These are phyloP conservation scores for Aquilaria sinensis DNA, from an alignment of 345 rosid genomes.

Conservation along the genomic window DNA sequence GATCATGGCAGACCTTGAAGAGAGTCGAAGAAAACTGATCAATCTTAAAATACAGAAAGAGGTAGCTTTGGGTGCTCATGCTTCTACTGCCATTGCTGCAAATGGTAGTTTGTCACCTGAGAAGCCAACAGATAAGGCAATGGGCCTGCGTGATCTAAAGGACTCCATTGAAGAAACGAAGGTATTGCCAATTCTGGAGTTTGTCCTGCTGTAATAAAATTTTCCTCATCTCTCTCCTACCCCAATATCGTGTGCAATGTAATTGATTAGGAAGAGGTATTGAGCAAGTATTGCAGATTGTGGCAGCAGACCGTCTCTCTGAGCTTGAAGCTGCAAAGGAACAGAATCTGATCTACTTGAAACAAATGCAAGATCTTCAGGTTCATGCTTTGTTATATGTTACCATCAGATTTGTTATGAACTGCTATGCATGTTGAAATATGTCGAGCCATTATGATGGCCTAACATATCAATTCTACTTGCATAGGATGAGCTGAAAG, in stretches of 20 bases:
- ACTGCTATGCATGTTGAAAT: conserved; percentile 12
- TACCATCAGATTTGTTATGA: conserved; percentile 6
- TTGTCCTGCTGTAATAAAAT: neutral
- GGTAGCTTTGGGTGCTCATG: conserved; percentile 49
- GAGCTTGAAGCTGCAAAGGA: conserved; percentile 78
- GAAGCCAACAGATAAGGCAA: conserved; percentile 60
- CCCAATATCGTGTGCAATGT: neutral
- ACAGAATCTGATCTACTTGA: conserved; percentile 52
- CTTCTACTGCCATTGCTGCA: conserved; percentile 39
- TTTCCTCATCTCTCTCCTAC: conserved; percentile 3
- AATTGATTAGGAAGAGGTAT: conserved; percentile 15
- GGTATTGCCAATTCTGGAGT: conserved; percentile 32
- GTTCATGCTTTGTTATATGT: conserved; percentile 28
- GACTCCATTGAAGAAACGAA: conserved; percentile 71
- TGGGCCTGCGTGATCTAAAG: conserved; percentile 61
- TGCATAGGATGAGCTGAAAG: conserved; percentile 68
- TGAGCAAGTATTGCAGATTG: conserved; percentile 44
- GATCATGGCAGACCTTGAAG: conserved; percentile 79
- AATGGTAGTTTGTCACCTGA: conserved; percentile 81
- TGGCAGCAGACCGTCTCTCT: conserved; percentile 73
- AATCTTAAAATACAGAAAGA: conserved; percentile 82
- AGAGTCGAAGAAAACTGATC: conserved; percentile 80
- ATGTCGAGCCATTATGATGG: neutral
- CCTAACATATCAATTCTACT: conserved; percentile 18
- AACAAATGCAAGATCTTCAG: conserved; percentile 74